Conservation (phyloP, 768 basidiomycete species). For the Lentinus tigrinus region DNA sequence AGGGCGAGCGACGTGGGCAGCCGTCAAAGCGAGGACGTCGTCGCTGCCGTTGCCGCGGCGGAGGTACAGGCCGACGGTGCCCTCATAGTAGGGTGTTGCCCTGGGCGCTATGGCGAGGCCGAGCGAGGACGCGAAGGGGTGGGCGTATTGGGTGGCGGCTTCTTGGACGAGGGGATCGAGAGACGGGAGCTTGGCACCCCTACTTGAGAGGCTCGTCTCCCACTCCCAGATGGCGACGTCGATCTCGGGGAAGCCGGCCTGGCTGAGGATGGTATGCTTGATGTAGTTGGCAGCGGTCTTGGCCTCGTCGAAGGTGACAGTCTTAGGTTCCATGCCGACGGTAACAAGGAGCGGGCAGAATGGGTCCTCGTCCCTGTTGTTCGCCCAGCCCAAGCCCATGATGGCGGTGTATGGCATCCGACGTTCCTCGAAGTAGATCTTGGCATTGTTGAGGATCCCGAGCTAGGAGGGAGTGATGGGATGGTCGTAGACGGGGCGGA, state of each 20-base stretch:
- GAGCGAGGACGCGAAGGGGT: constrained; percentile 37
- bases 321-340: constrained; percentile 32
- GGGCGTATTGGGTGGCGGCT: constrained; percentile 25
- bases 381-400: constrained; percentile 32
- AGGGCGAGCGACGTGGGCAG: constrained; percentile 35
- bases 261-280: constrained; percentile 27
- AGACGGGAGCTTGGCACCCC: constrained; percentile 29
- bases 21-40: constrained; percentile 29
- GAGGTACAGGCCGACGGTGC: constrained; percentile 37
- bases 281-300: constrained; percentile 23
- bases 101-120: constrained; percentile 35
- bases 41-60: constrained; percentile 26
- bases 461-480: constrained; percentile 27
- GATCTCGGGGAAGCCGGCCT: constrained; percentile 30
- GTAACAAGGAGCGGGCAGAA: constrained; percentile 27
- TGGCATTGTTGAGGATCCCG: constrained; percentile 22
- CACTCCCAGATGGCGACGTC: constrained; percentile 37
- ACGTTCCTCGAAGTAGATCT: constrained; percentile 25
- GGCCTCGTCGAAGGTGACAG: constrained; percentile 30
- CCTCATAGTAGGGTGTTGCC: constrained; percentile 32
- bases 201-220: constrained; percentile 22
- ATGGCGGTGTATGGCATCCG: constrained; percentile 31
- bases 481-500: constrained; percentile 31
- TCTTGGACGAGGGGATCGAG: constrained; percentile 25
- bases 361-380: constrained; percentile 20